phyloP scores from a whole-genome alignment of 306 rosid genomes.

The Vigna nakashimae region DNA sequence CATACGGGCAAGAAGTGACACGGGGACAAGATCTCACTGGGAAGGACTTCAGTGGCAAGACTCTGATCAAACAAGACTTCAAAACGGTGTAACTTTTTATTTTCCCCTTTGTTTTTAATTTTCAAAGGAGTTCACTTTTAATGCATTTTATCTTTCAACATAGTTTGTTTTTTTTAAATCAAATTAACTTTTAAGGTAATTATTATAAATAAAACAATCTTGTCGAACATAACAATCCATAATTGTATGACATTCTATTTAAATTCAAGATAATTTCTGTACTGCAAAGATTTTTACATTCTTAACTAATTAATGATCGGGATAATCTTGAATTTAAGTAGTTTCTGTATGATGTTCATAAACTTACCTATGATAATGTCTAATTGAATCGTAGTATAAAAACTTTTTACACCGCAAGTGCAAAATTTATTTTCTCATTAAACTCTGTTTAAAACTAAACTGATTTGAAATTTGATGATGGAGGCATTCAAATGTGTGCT shows the following conservation, averaged over 20 bases:
- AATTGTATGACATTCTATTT: not conserved
- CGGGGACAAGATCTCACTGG: constrained; percentile 95
- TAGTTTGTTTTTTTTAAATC: too few species aligned
- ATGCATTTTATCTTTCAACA: not conserved
- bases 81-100: constrained; percentile 68
- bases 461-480: constrained; percentile 29
- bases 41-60: constrained; percentile 89
- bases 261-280: not conserved
- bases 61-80: constrained; percentile 91
- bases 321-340: too few species aligned
- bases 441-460: not conserved
- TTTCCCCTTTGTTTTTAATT: not conserved
- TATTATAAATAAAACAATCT: not conserved
- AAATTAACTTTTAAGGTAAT: not conserved
- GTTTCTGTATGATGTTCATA: not conserved
- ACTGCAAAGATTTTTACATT: too few species aligned
- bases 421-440: not conserved
- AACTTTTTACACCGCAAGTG: not conserved
- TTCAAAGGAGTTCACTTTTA: not conserved
- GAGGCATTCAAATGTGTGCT: not conserved
- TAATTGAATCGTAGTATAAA: too few species aligned
- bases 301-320: too few species aligned
- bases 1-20: constrained; percentile 88
- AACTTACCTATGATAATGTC: too few species aligned
- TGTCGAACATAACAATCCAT: too few species aligned